phyloP scores from a whole-genome alignment of 208 protist genomes.

The Vickermania ingenoplastis region DNA sequence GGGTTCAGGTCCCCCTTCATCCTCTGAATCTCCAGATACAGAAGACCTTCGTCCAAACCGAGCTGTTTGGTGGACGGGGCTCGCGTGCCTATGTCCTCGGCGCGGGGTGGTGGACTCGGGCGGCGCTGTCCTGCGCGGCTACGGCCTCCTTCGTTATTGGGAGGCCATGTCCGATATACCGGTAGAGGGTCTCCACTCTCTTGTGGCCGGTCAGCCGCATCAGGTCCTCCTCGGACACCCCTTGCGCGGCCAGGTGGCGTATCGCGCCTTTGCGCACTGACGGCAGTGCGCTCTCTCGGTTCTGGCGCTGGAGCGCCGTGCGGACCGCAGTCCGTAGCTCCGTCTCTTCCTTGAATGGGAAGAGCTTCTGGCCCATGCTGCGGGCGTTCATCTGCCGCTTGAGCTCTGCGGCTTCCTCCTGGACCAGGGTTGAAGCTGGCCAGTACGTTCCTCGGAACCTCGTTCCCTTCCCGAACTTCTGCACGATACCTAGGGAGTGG shows the following conservation, averaged over 20 bases:
- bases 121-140: background rate
- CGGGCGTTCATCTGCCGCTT: background rate
- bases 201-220: constrained; percentile 1
- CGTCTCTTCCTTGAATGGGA: too few relatives aligned
- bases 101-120: background rate
- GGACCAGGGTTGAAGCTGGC: background rate
- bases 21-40: constrained; percentile 2
- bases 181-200: background rate
- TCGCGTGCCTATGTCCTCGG: constrained; percentile 3
- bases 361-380: background rate
- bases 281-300: background rate
- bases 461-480: background rate
- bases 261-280: constrained; percentile 3
- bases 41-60: background rate
- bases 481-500: background rate
- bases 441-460: constrained; percentile 1
- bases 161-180: constrained; percentile 1
- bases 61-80: background rate
- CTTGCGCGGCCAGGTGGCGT: constrained; percentile 1
- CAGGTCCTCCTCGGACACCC: constrained; percentile 1
- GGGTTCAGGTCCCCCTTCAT: background rate
- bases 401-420: too few relatives aligned
- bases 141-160: background rate
- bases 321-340: constrained; percentile 1
- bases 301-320: background rate